Evolutionary conservation across 108 stramenopile genomes (phyloP), one percentile per base, ranked within the genome.

Genomic region (Schizochytrium sp.): DNA sequence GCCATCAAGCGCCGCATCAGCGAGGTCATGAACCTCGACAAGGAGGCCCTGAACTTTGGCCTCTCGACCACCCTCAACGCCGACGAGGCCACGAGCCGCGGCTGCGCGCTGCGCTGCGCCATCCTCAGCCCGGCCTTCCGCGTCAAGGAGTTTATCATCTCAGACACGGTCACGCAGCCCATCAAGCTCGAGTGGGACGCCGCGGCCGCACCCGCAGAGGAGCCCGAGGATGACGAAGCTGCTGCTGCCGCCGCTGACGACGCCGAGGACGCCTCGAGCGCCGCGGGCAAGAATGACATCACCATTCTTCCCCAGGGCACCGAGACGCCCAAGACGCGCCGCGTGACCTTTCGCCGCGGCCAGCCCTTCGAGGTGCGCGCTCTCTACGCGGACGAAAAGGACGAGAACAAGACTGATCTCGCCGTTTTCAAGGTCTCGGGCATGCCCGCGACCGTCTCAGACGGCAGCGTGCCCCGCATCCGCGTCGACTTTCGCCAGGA

Each of bases 61-160:
- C 93, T 99, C 19, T 95, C 95, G 44, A 98, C 97, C 23, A 98
- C 98, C 72, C 96, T 98, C 94, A 99, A 99, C 94, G 97, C 98
- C 41, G 98, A 99, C 90, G 99, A 99, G 94, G 95, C 97, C 72
- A 97, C 98, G 44, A 95, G 97, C 87, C 92, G 98, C 63, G 99
- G 99, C 87, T 96, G 96, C 88, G 98, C 98, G 10, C 93, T 99
- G 87, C 97, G 97, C 89, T 96, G 95, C 72, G 99, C 99, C 63
- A 98, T 99, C 90, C 95, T 99, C 21, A 97, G 97, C 58, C 97
- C 97, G 43, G 94, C 97, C 28, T 98, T 99, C 95, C 97, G 98
- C 92, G 98, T 99, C 41, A 94, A 98, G 90, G 97, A 97, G 21
- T 99, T 98, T 89, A 95, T 96, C 58, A 95, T 99, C 48, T 76